phyloP scores from a whole-genome alignment of 257 asterid genomes.

The Cinchona pubescens region DNA sequence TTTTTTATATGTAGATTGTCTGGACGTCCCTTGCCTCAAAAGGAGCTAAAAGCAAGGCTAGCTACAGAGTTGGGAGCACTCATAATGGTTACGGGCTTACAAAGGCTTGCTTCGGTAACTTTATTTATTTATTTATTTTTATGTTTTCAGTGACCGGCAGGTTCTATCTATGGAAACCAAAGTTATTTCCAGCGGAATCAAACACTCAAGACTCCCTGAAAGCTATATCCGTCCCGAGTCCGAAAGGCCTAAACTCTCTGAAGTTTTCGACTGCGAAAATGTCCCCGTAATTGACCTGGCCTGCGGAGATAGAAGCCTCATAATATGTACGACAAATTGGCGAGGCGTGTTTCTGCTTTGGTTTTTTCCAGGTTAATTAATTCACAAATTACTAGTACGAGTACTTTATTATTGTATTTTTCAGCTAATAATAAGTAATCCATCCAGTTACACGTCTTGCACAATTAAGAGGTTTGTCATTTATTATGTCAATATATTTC shows the following conservation, averaged over 20 bases:
- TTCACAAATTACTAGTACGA: background rate
- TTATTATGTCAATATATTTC: background rate
- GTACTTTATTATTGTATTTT: no score
- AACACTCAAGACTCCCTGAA: conserved; percentile 45
- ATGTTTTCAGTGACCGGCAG: background rate
- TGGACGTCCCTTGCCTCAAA: background rate
- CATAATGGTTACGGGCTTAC: background rate
- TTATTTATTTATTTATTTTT: background rate
- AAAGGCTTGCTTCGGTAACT: no score
- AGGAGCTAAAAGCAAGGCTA: background rate
- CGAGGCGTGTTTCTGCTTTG: conserved; percentile 55
- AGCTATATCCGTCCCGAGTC: conserved; percentile 71
- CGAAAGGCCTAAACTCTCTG: conserved; percentile 56
- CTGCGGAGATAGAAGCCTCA: conserved; percentile 27
- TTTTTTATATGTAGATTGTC: background rate
- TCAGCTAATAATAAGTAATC: no score
- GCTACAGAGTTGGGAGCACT: background rate
- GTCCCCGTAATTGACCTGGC: conserved; percentile 71
- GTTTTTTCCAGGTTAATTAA: conserved; percentile 95
- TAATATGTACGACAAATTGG: conserved; percentile 51
- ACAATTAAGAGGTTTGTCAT: background rate
- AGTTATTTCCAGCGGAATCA: conserved; percentile 58
- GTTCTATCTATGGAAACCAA: conserved; percentile 49
- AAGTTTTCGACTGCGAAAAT: conserved; percentile 43
- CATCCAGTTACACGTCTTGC: background rate